Conservation (phyloP, 179 eudicot species). For the Vitellaria paradoxa region DNA sequence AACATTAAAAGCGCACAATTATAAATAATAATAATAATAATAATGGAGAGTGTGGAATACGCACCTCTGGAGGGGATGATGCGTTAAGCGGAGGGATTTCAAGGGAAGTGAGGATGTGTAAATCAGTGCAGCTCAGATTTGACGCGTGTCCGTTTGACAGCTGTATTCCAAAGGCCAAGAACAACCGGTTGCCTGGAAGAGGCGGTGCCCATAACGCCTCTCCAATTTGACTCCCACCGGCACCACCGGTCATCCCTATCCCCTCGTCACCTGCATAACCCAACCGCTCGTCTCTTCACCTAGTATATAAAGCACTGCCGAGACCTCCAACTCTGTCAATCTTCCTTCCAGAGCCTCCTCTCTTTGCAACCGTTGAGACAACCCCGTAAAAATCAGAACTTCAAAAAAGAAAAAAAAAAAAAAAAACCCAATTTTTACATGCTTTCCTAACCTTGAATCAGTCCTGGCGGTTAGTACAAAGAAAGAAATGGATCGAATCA, state of each 20-base stretch:
- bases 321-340: background rate
- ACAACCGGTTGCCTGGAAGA: constrained; percentile 49
- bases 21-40: background rate
- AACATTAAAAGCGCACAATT: no score
- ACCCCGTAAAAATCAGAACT: background rate
- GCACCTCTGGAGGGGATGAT: background rate
- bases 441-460: background rate
- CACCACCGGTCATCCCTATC: constrained; percentile 32
- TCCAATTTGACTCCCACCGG: constrained; percentile 22
- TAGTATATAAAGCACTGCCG: background rate
- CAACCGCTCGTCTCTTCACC: constrained; percentile 13
- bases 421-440: background rate
- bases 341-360: background rate
- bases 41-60: background rate
- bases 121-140: constrained; percentile 22
- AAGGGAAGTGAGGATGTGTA: constrained; percentile 21
- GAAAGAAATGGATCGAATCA: constrained; percentile 49
- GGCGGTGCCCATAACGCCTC: constrained; percentile 36
- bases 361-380: background rate
- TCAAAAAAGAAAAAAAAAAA: no score
- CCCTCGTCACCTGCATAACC: constrained; percentile 17
- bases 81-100: background rate
- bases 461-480: constrained; percentile 14
- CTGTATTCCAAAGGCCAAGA: constrained; percentile 48
- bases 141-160: constrained; percentile 68